A percentile compares a stretch with the other conserved stretches of the same genome.
Conservation (phyloP, 371 early-diverging fungal genomes). For the Rhizopus delemar region DNA sequence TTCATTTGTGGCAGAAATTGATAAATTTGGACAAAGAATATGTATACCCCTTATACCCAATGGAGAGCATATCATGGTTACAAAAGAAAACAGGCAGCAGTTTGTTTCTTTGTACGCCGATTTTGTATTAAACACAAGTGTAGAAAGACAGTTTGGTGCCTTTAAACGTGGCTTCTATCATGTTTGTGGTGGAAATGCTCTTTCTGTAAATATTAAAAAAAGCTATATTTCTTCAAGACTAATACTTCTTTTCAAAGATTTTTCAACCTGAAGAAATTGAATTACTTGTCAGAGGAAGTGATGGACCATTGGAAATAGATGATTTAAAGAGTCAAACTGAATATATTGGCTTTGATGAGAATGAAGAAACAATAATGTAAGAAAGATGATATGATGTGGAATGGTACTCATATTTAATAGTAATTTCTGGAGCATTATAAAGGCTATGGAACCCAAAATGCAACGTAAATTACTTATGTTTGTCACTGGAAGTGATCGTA, state of each 20-base stretch:
- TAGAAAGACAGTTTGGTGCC: conserved; percentile 84
- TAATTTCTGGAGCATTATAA: conserved; percentile 91
- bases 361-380: conserved; percentile 61
- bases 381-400: neutral
- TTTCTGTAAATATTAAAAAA: conserved; percentile 48
- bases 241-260: conserved; percentile 36
- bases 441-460: conserved; percentile 64
- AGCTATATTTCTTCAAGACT: neutral
- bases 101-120: conserved; percentile 85
- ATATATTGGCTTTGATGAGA: conserved; percentile 68
- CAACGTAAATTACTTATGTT: conserved; percentile 88
- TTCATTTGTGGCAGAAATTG: conserved; percentile 79
- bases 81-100: conserved; percentile 68
- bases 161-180: conserved; percentile 91
- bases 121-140: conserved; percentile 75
- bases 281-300: conserved; percentile 90
- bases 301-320: conserved; percentile 78
- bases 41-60: conserved; percentile 71
- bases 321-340: conserved; percentile 78
- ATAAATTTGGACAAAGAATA: conserved; percentile 74
- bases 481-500: conserved; percentile 96
- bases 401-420: conserved; percentile 17
- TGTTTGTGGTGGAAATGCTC: conserved; percentile 89
- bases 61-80: conserved; percentile 77
- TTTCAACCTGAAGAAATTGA: conserved; percentile 97